Conservation (phyloP, 805 yeast genomes). For the Candida peoriensis region DNA sequence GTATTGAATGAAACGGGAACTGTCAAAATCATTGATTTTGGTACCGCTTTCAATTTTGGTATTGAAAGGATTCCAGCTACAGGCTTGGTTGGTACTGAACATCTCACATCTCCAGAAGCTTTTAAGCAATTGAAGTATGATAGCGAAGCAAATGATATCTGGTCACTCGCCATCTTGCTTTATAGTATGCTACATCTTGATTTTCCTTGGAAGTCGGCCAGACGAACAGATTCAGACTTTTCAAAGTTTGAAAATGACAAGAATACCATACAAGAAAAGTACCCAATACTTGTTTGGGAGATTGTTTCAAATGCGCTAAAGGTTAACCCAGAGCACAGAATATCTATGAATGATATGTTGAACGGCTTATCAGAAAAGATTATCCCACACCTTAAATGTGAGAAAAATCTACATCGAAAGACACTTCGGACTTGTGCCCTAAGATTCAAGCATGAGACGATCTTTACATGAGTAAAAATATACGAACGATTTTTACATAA, state of each 20-base stretch:
- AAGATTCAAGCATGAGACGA: constrained; percentile 4
- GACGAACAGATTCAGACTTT: constrained; percentile 26
- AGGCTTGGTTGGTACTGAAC: constrained; percentile 92
- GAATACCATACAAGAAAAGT: not conserved
- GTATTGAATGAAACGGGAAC: constrained; percentile 70
- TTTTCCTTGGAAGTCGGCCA: constrained; percentile 48
- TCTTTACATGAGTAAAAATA: too few species aligned
- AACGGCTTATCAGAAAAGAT: not conserved
- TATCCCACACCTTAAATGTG: constrained; percentile 1
- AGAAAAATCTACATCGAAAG: constrained; percentile 3
- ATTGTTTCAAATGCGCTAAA: constrained; percentile 2
- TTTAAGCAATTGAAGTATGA: constrained; percentile 62
- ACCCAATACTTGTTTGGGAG: constrained; percentile 6
- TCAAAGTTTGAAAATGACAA: constrained; percentile 3
- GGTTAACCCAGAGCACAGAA: constrained; percentile 8
- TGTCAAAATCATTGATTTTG: constrained; percentile 86
- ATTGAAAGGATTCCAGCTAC: constrained; percentile 51
- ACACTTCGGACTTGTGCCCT: constrained; percentile 10
- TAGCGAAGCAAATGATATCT: constrained; percentile 76
- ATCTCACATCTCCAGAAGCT: constrained; percentile 87
- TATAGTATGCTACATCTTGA: constrained; percentile 62
- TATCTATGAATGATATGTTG: constrained; percentile 8
- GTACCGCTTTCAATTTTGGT: constrained; percentile 72
- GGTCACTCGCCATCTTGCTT: constrained; percentile 86
- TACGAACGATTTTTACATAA: too few species aligned